Evolutionary conservation across 352 stramenopile species (phyloP).

Genomic region (Pythium oligandrum): DNA sequence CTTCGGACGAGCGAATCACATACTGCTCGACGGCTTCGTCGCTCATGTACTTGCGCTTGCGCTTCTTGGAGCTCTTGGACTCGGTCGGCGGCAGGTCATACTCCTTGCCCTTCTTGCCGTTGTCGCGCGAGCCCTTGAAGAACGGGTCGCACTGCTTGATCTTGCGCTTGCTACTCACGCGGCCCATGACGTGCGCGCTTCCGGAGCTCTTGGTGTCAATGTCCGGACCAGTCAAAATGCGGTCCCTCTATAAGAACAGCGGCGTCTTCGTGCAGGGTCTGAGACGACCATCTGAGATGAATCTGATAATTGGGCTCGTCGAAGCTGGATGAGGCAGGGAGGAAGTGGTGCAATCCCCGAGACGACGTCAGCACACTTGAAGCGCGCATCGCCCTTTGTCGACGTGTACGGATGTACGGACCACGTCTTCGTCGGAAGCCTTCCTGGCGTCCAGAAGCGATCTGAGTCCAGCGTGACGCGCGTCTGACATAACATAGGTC

Average conservation of each 20-base stretch:
- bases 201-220: not conserved
- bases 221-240: no score
- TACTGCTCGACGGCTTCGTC: slow-evolving; percentile 62
- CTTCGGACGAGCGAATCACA: slow-evolving; percentile 44
- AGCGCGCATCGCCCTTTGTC: no score
- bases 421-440: no score
- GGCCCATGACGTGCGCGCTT: slow-evolving; percentile 38
- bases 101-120: slow-evolving; percentile 64
- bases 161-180: slow-evolving; percentile 74
- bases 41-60: slow-evolving; percentile 56
- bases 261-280: not conserved
- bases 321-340: not conserved
- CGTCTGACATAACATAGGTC: no score
- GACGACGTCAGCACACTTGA: not conserved
- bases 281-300: not conserved
- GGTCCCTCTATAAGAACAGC: no score
- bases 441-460: no score
- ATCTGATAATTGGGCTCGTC: not conserved
- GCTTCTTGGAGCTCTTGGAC: slow-evolving; percentile 81
- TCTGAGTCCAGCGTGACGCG: no score
- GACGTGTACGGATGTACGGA: no score
- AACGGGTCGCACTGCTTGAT: slow-evolving; percentile 85
- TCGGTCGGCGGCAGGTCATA: slow-evolving; percentile 63
- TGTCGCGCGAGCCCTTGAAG: slow-evolving; percentile 76
- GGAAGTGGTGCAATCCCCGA: not conserved